Percentiles rank a stretch among this genome's conserved stretches.
phyloP scores from a whole-genome alignment of 257 asterid species.

The Hygrophila difformis region DNA sequence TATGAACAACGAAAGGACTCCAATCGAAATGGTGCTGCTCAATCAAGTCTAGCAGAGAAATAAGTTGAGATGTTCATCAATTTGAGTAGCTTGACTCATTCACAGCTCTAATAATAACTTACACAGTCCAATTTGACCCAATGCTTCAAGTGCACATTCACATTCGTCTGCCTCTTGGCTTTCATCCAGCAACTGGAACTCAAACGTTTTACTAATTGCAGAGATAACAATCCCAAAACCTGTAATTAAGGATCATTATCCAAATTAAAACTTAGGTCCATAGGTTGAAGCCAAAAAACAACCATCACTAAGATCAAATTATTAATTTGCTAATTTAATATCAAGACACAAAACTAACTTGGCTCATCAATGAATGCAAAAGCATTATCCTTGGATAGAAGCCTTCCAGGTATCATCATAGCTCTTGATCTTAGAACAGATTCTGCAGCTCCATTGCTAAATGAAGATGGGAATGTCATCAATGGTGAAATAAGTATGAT shows the following conservation, averaged over 20 bases:
- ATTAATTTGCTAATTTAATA: too few relatives aligned
- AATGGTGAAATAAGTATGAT: conserved; percentile 10
- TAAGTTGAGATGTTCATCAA: too few relatives aligned
- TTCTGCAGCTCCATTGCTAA: conserved; percentile 62
- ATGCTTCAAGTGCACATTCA: conserved; percentile 92
- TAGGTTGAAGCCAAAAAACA: too few relatives aligned
- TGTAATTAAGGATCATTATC: conserved; percentile 20
- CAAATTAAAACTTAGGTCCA: neutral
- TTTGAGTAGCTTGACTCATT: too few relatives aligned
- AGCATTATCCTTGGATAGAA: conserved; percentile 74
- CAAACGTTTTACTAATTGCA: conserved; percentile 66
- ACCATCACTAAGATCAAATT: too few relatives aligned
- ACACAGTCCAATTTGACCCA: conserved; percentile 93
- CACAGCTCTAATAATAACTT: too few relatives aligned
- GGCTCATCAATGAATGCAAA: conserved; percentile 57
- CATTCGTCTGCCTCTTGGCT: conserved; percentile 69
- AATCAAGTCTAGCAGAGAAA: too few relatives aligned
- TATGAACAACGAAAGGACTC: too few relatives aligned
- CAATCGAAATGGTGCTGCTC: too few relatives aligned
- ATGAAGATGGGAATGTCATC: conserved; percentile 7
- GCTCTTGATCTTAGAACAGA: conserved; percentile 84
- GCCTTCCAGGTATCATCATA: conserved; percentile 86
- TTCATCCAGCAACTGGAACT: conserved; percentile 32
- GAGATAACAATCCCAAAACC: conserved; percentile 54
- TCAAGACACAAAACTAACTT: conserved; percentile 34